Conservation (phyloP, 495 filamentous ascomycete species). For the Penicillium lividum region DNA sequence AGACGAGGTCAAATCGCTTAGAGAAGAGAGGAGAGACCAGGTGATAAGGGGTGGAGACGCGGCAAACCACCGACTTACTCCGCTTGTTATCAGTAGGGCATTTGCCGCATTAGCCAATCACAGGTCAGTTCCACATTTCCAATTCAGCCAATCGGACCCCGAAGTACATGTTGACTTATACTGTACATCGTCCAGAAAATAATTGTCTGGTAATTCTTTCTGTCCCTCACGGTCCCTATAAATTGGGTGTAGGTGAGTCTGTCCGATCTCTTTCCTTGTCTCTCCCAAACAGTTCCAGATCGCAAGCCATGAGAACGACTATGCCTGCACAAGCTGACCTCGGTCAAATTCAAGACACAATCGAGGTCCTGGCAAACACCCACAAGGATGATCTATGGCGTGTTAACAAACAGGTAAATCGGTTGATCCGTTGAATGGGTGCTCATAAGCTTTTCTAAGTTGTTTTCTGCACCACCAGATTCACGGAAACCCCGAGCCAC, state of each 20-base stretch:
- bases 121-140: background rate
- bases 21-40: background rate
- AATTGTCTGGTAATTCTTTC: background rate
- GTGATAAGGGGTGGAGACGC: background rate
- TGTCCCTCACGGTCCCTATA: background rate
- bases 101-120: slow-evolving; percentile 3
- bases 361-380: background rate
- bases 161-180: background rate
- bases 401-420: background rate
- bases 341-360: background rate
- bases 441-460: background rate
- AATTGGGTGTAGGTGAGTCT: background rate
- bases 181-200: background rate
- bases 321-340: background rate
- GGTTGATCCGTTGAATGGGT: background rate
- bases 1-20: background rate
- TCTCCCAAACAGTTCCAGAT: background rate
- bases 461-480: background rate
- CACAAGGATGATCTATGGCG: background rate
- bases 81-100: background rate
- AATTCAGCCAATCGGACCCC: background rate
- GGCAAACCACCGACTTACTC: background rate
- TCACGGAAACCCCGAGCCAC: slow-evolving; percentile 15
- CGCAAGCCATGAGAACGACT: background rate
- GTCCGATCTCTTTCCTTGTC: background rate